These are phyloP conservation scores for Oidiodendron maius DNA, from an alignment of 495 filamentous ascomycete genomes.

Conservation along the genomic window DNA sequence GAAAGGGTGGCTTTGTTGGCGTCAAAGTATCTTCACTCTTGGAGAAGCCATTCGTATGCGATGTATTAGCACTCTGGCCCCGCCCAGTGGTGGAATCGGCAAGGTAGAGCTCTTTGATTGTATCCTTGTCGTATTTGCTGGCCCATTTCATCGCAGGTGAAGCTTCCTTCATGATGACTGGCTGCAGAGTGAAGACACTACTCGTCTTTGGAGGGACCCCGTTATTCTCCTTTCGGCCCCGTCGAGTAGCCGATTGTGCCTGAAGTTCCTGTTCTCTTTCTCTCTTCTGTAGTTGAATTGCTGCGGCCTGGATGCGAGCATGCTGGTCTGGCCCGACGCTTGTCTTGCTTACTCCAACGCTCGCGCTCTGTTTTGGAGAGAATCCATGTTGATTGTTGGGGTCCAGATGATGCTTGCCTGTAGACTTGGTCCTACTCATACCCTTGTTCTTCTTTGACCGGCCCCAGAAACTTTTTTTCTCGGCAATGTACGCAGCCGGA, in stretches of 20 bases:
- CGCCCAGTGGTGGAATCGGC: slow-evolving; percentile 63
- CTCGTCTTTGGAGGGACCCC: slow-evolving; percentile 68
- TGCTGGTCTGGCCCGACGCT: slow-evolving; percentile 91
- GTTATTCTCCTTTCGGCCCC: slow-evolving; percentile 49
- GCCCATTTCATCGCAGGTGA: slow-evolving; percentile 96
- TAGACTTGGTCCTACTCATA: slow-evolving; percentile 61
- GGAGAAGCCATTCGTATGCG: slow-evolving; percentile 27
- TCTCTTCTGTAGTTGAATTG: slow-evolving; percentile 68
- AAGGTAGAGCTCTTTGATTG: slow-evolving; percentile 75
- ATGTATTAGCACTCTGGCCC: slow-evolving; percentile 32
- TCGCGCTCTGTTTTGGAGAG: slow-evolving; percentile 28
- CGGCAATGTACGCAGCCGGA: slow-evolving; percentile 78
- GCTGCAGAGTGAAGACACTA: slow-evolving; percentile 86
- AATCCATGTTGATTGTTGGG: slow-evolving; percentile 21
- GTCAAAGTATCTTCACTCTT: slow-evolving; percentile 20
- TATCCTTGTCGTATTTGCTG: slow-evolving; percentile 79
- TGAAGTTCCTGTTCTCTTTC: slow-evolving; percentile 53
- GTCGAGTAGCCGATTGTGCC: slow-evolving; percentile 30
- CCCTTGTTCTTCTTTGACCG: slow-evolving; percentile 68
- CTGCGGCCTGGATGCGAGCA: slow-evolving; percentile 85
- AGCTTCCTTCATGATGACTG: slow-evolving; percentile 78
- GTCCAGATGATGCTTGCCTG: slow-evolving; percentile 35
- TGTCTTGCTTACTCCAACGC: slow-evolving; percentile 63
- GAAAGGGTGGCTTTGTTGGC: slow-evolving; percentile 11
- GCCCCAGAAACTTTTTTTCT: slow-evolving; percentile 89